Evolutionary conservation across 306 rosid genomes (phyloP).

Genomic region (Cicer judaicum): DNA sequence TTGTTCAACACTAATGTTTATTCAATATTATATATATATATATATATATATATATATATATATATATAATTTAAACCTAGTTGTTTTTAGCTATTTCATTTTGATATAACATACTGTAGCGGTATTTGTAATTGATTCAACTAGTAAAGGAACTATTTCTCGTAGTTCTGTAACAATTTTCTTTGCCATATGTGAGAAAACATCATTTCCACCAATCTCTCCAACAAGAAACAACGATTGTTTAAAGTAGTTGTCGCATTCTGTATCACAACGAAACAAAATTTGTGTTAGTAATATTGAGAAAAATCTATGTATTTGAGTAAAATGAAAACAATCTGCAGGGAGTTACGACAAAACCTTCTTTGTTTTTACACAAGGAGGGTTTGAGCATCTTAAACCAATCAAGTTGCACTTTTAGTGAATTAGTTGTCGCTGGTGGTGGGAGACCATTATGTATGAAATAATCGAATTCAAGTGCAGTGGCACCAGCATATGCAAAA

Average conservation of each 20-base stretch:
- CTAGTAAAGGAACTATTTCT: not conserved
- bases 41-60: not conserved
- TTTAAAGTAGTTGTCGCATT: not conserved
- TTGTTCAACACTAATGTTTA: no score
- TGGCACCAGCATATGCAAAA: conserved; percentile 62
- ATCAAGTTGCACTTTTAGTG: conserved; percentile 50
- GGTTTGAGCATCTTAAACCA: conserved; percentile 54
- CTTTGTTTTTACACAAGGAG: conserved; percentile 43
- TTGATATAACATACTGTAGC: not conserved
- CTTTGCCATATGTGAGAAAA: not conserved
- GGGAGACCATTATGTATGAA: not conserved
- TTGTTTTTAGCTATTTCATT: not conserved
- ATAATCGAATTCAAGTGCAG: conserved; percentile 49
- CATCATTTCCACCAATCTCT: conserved; percentile 33
- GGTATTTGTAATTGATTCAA: not conserved
- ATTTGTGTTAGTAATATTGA: not conserved
- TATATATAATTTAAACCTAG: not conserved
- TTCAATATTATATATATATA: not conserved
- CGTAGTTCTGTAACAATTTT: not conserved
- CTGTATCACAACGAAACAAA: not conserved
- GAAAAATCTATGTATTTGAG: not conserved
- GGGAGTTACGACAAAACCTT: not conserved
- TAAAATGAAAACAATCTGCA: not conserved
- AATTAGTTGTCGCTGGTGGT: not conserved
- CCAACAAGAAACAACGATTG: not conserved